phyloP scores from a whole-genome alignment of 768 basidiomycete species.

The Holtermannia corniformis region DNA sequence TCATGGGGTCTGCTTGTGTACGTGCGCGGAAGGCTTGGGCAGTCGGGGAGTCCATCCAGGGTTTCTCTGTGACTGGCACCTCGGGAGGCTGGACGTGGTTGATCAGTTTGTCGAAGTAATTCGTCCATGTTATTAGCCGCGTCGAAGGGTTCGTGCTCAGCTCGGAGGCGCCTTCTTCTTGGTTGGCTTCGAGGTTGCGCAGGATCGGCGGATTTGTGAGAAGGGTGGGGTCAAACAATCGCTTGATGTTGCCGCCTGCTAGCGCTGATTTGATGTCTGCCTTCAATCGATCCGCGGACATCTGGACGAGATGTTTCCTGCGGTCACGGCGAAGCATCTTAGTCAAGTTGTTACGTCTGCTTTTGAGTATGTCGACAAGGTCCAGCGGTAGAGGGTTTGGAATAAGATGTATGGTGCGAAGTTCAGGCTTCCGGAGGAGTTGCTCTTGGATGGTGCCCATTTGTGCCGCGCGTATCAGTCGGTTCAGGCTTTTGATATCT shows the following conservation, averaged over 20 bases:
- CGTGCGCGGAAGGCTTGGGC: background rate
- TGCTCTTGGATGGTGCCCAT: background rate
- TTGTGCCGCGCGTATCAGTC: background rate
- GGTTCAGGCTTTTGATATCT: background rate
- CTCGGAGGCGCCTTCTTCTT: background rate
- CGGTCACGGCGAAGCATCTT: background rate
- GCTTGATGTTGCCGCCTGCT: constrained; percentile 3
- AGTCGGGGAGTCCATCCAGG: constrained; percentile 1
- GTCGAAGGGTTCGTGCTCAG: background rate
- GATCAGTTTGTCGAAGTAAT: background rate
- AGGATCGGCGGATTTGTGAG: constrained; percentile 9
- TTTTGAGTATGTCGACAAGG: too few relatives aligned
- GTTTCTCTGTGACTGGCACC: constrained; percentile 1
- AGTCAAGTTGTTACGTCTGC: too few relatives aligned
- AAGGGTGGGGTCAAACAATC: constrained; percentile 1
- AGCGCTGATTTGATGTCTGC: too few relatives aligned
- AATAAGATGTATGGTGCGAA: too few relatives aligned
- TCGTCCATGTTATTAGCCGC: background rate
- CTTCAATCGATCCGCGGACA: too few relatives aligned
- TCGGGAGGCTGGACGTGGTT: background rate
- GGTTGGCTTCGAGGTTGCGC: background rate
- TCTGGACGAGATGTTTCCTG: too few relatives aligned
- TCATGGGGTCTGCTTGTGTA: background rate
- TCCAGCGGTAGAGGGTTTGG: background rate
- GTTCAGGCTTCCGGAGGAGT: too few relatives aligned